phyloP scores from a whole-genome alignment of 2,329 filamentous ascomycete species.

The Eutypa lata region DNA sequence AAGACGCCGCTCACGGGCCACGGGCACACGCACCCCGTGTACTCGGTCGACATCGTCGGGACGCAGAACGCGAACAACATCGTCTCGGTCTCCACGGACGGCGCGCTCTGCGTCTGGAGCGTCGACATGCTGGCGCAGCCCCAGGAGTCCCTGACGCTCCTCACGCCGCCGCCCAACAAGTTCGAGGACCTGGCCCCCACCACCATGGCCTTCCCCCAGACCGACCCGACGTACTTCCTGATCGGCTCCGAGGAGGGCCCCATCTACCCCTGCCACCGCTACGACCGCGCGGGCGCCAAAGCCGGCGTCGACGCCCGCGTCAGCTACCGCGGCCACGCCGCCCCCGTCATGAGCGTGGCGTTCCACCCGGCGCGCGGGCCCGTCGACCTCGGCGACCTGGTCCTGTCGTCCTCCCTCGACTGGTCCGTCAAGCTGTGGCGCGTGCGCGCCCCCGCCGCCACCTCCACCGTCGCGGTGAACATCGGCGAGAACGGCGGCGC shows the following conservation, averaged over 20 bases:
- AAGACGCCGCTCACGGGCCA: slow-evolving; percentile 94
- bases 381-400: slow-evolving; percentile 89
- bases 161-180: slow-evolving; percentile 79
- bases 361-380: slow-evolving; percentile 93
- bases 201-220: slow-evolving; percentile 89
- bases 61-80: slow-evolving; percentile 99
- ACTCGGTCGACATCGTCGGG: slow-evolving; percentile 91
- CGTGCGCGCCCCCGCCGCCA: slow-evolving; percentile 75
- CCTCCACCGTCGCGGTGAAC: slow-evolving; percentile 49
- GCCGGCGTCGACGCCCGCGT: slow-evolving; percentile 89
- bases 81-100: slow-evolving; percentile 93
- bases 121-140: slow-evolving; percentile 97
- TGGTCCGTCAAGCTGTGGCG: slow-evolving; percentile 99
- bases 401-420: slow-evolving; percentile 88
- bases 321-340: slow-evolving; percentile 84
- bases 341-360: slow-evolving; percentile 91
- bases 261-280: slow-evolving; percentile 94
- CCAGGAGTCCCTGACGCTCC: slow-evolving; percentile 87
- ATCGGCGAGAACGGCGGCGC: slow-evolving; percentile 27
- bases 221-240: slow-evolving; percentile 96
- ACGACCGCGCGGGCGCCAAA: slow-evolving; percentile 95
- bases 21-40: slow-evolving; percentile 94
- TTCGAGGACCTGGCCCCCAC: slow-evolving; percentile 94
- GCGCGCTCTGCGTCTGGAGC: slow-evolving; percentile 94
- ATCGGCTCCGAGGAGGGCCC: slow-evolving; percentile 95